phyloP scores from a whole-genome alignment of 1,284 basidiomycete species.

The Cystobasidiaceae sp. region DNA sequence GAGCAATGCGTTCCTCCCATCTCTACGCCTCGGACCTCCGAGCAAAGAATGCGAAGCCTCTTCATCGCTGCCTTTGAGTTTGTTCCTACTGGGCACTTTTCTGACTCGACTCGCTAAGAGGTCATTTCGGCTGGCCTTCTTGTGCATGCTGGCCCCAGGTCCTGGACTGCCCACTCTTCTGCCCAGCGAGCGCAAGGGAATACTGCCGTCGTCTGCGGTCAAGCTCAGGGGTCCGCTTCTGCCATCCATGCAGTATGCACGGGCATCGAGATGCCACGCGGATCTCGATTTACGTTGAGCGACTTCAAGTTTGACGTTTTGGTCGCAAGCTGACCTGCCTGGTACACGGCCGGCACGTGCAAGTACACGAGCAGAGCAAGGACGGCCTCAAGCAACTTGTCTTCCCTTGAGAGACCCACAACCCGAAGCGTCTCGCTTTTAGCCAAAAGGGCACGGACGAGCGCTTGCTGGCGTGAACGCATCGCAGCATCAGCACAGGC shows the following conservation, averaged over 20 bases:
- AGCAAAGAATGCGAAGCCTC: conserved; percentile 14
- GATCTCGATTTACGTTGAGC: too few relatives aligned
- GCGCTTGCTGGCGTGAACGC: too few relatives aligned
- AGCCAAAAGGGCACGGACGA: too few relatives aligned
- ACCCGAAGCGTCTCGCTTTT: too few relatives aligned
- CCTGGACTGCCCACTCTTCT: not conserved
- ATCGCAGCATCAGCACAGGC: too few relatives aligned
- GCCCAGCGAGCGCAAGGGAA: conserved; percentile 20
- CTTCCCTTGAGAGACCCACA: too few relatives aligned
- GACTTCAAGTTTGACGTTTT: too few relatives aligned
- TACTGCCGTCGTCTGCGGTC: conserved; percentile 6
- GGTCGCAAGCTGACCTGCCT: too few relatives aligned
- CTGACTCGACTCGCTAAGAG: not conserved
- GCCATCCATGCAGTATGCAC: conserved; percentile 13
- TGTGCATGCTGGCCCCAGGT: conserved; percentile 6
- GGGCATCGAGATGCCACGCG: conserved; percentile 6
- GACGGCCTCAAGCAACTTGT: too few relatives aligned
- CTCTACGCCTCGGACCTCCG: not conserved
- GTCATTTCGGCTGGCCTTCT: conserved; percentile 7
- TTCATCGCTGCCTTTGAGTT: conserved; percentile 29
- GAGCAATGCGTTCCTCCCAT: conserved; percentile 1
- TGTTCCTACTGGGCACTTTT: conserved; percentile 13
- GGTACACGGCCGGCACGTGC: too few relatives aligned
- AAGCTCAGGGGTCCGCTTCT: not conserved
- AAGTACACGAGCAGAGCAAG: too few relatives aligned